Conservation (phyloP, 1,284 basidiomycete genomes). For the Paramarasmius palmivorus region DNA sequence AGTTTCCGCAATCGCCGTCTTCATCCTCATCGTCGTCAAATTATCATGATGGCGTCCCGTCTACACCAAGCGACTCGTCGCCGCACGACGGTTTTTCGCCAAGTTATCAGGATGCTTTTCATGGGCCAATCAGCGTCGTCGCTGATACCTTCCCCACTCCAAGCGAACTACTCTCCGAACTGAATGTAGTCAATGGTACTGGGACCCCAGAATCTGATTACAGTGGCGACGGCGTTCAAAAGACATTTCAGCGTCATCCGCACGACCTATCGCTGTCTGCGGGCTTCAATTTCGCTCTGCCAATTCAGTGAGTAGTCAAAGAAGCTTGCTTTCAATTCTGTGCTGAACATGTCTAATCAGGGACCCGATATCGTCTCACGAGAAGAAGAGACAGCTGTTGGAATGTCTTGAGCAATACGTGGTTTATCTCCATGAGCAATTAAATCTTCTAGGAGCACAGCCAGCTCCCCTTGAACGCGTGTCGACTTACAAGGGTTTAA, state of each 20-base stretch:
- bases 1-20: too few relatives aligned
- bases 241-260: background rate
- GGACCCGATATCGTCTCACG: slow-evolving; percentile 70
- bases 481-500: slow-evolving; percentile 54
- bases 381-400: slow-evolving; percentile 72
- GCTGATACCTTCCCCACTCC: slow-evolving; percentile 58
- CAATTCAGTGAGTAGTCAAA: background rate
- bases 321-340: background rate
- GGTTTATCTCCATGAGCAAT: slow-evolving; percentile 60
- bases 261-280: background rate
- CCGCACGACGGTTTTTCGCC: too few relatives aligned
- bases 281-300: background rate
- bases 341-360: slow-evolving; percentile 29
- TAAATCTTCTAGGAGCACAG: slow-evolving; percentile 46
- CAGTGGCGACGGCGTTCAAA: background rate
- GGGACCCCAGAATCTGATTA: slow-evolving; percentile 10
- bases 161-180: slow-evolving; percentile 57
- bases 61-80: too few relatives aligned
- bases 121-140: background rate
- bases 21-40: too few relatives aligned
- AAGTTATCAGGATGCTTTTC: background rate
- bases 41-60: too few relatives aligned
- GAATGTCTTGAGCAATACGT: slow-evolving; percentile 73
- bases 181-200: slow-evolving; percentile 21
- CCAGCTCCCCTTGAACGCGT: slow-evolving; percentile 57